phyloP scores from a whole-genome alignment of 805 yeast species.

The Metschnikowia lunata region DNA sequence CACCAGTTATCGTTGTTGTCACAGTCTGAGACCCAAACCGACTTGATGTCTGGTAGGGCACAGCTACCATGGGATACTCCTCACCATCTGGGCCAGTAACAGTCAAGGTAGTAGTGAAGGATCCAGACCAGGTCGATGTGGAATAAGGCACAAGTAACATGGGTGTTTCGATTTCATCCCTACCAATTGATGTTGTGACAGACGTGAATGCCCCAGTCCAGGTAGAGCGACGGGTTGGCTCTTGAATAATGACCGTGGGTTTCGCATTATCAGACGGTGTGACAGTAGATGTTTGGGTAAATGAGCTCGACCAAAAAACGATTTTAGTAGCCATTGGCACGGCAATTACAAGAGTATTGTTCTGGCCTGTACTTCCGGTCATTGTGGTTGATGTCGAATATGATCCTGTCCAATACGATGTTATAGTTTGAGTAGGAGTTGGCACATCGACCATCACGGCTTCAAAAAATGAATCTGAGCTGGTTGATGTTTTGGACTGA shows the following conservation, averaged over 20 bases:
- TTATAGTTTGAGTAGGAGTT: slow-evolving; percentile 10
- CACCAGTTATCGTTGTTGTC: neutral
- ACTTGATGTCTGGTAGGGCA: neutral
- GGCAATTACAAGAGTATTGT: slow-evolving; percentile 13
- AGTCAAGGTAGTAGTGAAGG: neutral
- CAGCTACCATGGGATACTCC: neutral
- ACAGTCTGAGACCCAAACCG: slow-evolving; percentile 1
- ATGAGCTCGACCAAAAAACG: neutral
- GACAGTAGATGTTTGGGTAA: neutral
- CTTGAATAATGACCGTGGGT: slow-evolving; percentile 11
- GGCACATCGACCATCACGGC: slow-evolving; percentile 16
- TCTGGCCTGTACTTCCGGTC: slow-evolving; percentile 7
- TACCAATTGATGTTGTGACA: slow-evolving; percentile 12
- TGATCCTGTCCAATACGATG: slow-evolving; percentile 15
- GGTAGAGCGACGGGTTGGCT: slow-evolving; percentile 9
- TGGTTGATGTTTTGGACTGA: neutral
- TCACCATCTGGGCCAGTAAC: neutral
- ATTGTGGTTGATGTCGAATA: slow-evolving; percentile 6
- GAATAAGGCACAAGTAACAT: slow-evolving; percentile 10
- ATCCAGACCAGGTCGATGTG: neutral
- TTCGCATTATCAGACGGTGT: neutral
- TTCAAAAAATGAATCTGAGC: slow-evolving; percentile 4
- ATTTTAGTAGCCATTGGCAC: slow-evolving; percentile 10
- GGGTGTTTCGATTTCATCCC: slow-evolving; percentile 17
- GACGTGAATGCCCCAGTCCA: slow-evolving; percentile 9